phyloP scores from a whole-genome alignment of 2,329 filamentous ascomycete genomes.

The Cephalotrichum gorgonifer region DNA sequence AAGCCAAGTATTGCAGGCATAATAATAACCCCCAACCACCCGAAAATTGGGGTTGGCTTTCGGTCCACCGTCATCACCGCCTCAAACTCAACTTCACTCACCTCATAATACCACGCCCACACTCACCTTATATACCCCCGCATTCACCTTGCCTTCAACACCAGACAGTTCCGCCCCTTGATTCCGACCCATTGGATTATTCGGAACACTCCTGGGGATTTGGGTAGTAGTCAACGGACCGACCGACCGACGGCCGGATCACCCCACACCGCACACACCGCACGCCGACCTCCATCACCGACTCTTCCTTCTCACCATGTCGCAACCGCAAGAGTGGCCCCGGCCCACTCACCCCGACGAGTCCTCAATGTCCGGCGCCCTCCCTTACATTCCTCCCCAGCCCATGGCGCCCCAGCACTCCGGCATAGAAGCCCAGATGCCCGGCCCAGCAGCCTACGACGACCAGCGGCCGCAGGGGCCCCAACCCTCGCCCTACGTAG shows the following conservation, averaged over 20 bases:
- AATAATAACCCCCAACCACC: neutral
- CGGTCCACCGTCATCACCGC: neutral
- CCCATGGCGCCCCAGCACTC: neutral
- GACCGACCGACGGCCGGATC: too few relatives aligned
- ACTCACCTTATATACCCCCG: too few relatives aligned
- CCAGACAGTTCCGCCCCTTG: too few relatives aligned
- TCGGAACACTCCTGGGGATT: too few relatives aligned
- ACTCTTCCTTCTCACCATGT: neutral
- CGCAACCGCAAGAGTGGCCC: neutral
- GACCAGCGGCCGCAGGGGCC: neutral
- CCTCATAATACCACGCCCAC: too few relatives aligned
- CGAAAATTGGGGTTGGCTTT: neutral
- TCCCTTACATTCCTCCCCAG: neutral
- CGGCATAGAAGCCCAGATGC: slow-evolving; percentile 2
- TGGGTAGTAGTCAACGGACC: too few relatives aligned
- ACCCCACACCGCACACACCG: too few relatives aligned
- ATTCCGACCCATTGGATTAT: too few relatives aligned
- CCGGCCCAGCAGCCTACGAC: slow-evolving; percentile 1
- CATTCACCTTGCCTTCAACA: too few relatives aligned
- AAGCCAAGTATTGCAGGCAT: too few relatives aligned
- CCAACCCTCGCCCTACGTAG: neutral
- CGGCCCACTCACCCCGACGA: neutral
- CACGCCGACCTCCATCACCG: neutral
- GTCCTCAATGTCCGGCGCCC: slow-evolving; percentile 5
- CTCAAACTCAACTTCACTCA: too few relatives aligned